A percentile compares a stretch with the other conserved stretches of the same genome.
Conservation (phyloP, 495 filamentous ascomycete species). For the Penicillium cosmopolitanum region DNA sequence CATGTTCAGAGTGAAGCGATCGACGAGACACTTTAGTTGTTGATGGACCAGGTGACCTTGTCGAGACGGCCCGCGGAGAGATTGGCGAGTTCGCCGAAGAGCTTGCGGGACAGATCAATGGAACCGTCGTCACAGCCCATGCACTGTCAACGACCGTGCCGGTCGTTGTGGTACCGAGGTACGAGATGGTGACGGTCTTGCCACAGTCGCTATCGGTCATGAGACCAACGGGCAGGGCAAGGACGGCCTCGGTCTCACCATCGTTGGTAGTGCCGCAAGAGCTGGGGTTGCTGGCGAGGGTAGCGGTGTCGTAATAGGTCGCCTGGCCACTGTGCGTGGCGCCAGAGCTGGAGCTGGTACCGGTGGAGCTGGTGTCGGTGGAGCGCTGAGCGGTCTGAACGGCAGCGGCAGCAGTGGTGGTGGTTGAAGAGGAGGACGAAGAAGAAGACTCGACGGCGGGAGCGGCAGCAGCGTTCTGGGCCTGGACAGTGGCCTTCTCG, state of each 20-base stretch:
- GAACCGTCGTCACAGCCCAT: conserved; percentile 59
- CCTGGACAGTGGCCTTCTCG: conserved; percentile 15
- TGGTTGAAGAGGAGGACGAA: conserved; percentile 23
- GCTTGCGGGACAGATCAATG: conserved; percentile 50
- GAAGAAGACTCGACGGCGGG: conserved; percentile 14
- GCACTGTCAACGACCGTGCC: conserved; percentile 74
- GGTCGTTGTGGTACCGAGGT: conserved; percentile 55
- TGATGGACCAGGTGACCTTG: conserved; percentile 42
- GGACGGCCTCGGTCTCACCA: conserved; percentile 42
- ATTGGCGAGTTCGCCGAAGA: conserved; percentile 43
- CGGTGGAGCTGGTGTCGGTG: conserved; percentile 18
- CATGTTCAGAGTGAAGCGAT: conserved; percentile 19
- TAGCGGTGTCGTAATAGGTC: conserved; percentile 54
- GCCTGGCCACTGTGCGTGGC: conserved; percentile 45
- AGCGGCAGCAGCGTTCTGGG: conserved; percentile 5
- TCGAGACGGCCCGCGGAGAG: conserved; percentile 34
- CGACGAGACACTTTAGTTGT: conserved; percentile 31
- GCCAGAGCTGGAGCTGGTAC: conserved; percentile 24
- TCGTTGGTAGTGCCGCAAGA: conserved; percentile 51
- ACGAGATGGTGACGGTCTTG: conserved; percentile 63
- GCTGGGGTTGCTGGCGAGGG: conserved; percentile 39
- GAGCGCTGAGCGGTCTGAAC: conserved; percentile 13
- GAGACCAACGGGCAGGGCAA: conserved; percentile 51
- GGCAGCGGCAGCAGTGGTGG: conserved; percentile 13
- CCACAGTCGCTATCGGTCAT: conserved; percentile 69